Evolutionary conservation across 495 filamentous ascomycete genomes (phyloP), one percentile per base, ranked within the genome.

Genomic region (Talaromyces liani): DNA sequence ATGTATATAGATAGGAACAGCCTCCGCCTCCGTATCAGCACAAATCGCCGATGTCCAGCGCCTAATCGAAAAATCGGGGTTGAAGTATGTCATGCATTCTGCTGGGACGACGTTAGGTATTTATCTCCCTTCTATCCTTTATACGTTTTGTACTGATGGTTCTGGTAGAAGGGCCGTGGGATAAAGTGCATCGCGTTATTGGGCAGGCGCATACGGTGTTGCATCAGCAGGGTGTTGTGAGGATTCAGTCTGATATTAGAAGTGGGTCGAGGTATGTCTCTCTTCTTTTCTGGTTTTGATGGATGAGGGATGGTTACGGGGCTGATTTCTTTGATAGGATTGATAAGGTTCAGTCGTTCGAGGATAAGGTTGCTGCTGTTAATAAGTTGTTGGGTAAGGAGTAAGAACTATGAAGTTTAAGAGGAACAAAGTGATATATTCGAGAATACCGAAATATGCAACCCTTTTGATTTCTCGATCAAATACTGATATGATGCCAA

Each of bases 101-200:
- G 90, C 90, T 6, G 93, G 93, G 18, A 97, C 93, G 0, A 97
- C 93, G 0, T 83, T 98, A 41, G 93, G 92, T 96, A 77, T 53
- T 7, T 31, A 6, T 7, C 29, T 85, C 83, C 24, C 25, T 41
- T 65, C 29, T 61, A 36, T 18, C 16, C 31, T 34, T 18, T 18
- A 12, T 41, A 22, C 7, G 36, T 36, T 34, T 6, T n/a, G 25
- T 33, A 36, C 56, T 65, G 54, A 36, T 25, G 49, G 14, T 4
- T 34, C 62, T 64, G 53, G 33, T 67, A 94, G 93, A 98, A 74
- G 93, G 94, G 16, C 81, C 87, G 27, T 98, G 93, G 93, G 91
- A 95, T 65, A 83, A 88, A 49, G 92, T 96, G 34, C 92, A 94
- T 83, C 82, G 77, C 62, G 82, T 95, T 16, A 92, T 98, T 72